Conservation (phyloP, 768 basidiomycete species). For the Lactarius deliciosus region DNA sequence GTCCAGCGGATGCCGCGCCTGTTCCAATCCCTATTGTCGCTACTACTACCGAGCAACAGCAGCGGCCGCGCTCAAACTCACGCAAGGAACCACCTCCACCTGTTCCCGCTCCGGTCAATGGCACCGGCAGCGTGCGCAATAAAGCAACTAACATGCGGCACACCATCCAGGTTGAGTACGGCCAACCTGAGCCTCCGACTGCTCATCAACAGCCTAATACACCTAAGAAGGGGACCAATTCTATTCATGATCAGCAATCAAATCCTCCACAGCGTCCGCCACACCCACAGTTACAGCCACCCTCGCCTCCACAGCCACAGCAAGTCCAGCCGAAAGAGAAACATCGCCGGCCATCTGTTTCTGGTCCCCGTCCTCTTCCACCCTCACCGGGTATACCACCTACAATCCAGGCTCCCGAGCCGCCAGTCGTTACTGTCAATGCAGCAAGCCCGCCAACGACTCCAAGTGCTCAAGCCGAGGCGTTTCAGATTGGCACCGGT, state of each 20-base stretch:
- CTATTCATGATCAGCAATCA: slow-evolving; percentile 9
- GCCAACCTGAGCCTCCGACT: slow-evolving; percentile 46
- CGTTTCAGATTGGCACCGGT: slow-evolving; percentile 25
- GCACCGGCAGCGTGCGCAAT: slow-evolving; percentile 43
- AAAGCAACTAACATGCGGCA: slow-evolving; percentile 65
- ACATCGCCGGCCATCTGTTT: slow-evolving; percentile 18
- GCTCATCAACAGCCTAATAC: slow-evolving; percentile 21
- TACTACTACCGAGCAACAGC: slow-evolving; percentile 31
- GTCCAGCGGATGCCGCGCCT: slow-evolving; percentile 34
- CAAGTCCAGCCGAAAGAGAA: slow-evolving; percentile 18
- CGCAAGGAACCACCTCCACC: slow-evolving; percentile 25
- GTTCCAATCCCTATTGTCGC: slow-evolving; percentile 37
- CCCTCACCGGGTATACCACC: slow-evolving; percentile 20
- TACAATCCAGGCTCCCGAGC: slow-evolving; percentile 20
- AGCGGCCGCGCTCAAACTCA: slow-evolving; percentile 16
- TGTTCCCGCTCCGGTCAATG: slow-evolving; percentile 33
- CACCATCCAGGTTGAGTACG: slow-evolving; percentile 97
- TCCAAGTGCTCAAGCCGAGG: slow-evolving; percentile 29
- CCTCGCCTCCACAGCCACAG: slow-evolving; percentile 11
- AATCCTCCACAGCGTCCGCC: slow-evolving; percentile 5
- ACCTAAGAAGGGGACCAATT: slow-evolving; percentile 19
- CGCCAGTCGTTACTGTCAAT: slow-evolving; percentile 37
- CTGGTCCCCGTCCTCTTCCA: slow-evolving; percentile 18
- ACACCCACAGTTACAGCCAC: slow-evolving; percentile 6
- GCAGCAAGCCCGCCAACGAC: slow-evolving; percentile 36